Evolutionary conservation across 2,329 filamentous ascomycete genomes (phyloP), one percentile per base, ranked within the genome.

Genomic region (Fusarium pseudocircinatum): DNA sequence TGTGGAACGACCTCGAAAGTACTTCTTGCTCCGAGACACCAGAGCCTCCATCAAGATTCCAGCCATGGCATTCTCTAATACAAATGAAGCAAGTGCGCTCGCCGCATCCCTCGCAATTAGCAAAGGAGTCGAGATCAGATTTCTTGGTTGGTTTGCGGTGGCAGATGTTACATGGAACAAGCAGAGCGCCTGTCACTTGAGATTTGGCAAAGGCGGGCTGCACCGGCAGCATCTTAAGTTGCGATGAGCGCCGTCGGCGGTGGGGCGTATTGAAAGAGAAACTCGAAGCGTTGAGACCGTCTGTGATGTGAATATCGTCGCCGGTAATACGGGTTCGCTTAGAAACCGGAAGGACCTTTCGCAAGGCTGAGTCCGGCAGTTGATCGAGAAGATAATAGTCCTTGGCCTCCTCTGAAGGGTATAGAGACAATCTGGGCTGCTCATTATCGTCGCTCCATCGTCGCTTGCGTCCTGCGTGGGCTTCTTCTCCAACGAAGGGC

Each of bases 51-150:
- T 78, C 67, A 24, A 63, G 59, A 36, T 77, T 71, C 84, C 85
- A 87, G 5, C 88, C 88, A 18, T 87, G 82, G 74, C 92, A 94
- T 73, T 89, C 84, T 32, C 92, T 83, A 49, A 92, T 87, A 78
- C 92, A 94, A n/a, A 94, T 85, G 77, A 88, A 93, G 78, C 92
- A 94, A 1, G 91, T 89, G 46, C 90, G 85, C 70, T 87, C 83
- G 15, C 85, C 84, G 77, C 92, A 94, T 20, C 88, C 86, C 73
- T 88, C 83, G 79, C 92, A 94, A 75, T 90, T 85, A 52, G 90
- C 87, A 77, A 90, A 93, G 15, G 88, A 89, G 79, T 92, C 90
- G 39, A 93, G 85, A 63, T 93, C 90, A 11, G 86, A 86, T 78
- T 89, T 92, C 74, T 89, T 89, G 59, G 86, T 91, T 4, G 92